These are phyloP conservation scores for Diaporthe ampelina DNA, from an alignment of 2,329 filamentous ascomycete genomes.

Conservation along the genomic window DNA sequence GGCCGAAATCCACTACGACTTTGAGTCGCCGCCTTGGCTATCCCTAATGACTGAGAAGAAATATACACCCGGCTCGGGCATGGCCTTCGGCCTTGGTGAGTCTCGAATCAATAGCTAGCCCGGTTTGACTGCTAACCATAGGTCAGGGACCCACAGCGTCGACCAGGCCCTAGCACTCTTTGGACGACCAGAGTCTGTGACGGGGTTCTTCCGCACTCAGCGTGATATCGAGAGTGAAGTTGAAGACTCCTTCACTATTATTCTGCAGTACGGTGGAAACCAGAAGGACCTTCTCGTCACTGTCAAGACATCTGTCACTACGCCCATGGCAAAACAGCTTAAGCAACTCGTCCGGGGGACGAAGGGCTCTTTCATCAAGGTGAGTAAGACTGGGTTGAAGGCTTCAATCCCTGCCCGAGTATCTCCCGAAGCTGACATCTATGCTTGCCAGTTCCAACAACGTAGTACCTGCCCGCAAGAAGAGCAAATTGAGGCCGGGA, in stretches of 20 bases:
- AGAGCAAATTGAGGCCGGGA: constrained; percentile 46
- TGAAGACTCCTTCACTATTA: constrained; percentile 66
- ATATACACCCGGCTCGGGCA: constrained; percentile 50
- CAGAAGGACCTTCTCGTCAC: constrained; percentile 66
- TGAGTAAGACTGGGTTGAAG: constrained; percentile 37
- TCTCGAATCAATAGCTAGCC: too few relatives aligned
- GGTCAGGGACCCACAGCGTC: constrained; percentile 69
- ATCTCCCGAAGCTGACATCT: background rate
- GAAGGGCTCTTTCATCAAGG: constrained; percentile 64
- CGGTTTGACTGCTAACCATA: background rate
- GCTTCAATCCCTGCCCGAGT: background rate
- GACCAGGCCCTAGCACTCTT: constrained; percentile 72
- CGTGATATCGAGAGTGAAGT: constrained; percentile 57
- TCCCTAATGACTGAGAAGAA: constrained; percentile 49
- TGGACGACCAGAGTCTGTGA: constrained; percentile 69
- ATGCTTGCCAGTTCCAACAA: constrained; percentile 38
- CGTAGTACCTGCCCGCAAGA: constrained; percentile 54
- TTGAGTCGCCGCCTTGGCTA: constrained; percentile 58
- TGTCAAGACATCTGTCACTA: constrained; percentile 71
- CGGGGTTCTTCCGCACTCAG: constrained; percentile 69
- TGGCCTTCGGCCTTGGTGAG: constrained; percentile 13
- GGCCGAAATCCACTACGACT: constrained; percentile 77
- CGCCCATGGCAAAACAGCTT: constrained; percentile 70
- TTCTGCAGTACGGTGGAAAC: constrained; percentile 67
- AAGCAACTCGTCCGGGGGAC: constrained; percentile 74